Evolutionary conservation across 306 rosid species (phyloP), one percentile per base, ranked within the genome.

Genomic region (Rosa multiflora): DNA sequence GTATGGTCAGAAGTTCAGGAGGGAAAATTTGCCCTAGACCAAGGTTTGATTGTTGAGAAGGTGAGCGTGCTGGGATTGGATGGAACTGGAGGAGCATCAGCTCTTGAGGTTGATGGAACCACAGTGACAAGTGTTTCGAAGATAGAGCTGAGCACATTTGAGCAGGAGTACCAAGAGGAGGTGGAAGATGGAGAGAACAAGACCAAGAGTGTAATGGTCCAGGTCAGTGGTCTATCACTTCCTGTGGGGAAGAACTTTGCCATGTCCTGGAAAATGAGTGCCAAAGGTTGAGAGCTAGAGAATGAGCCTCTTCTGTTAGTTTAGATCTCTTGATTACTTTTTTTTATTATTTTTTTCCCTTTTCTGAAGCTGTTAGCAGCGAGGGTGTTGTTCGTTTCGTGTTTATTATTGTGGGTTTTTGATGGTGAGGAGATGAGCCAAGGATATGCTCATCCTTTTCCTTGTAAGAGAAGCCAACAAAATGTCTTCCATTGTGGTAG

Each of bases 1-100:
- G 79, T 95, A 44, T 93, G 98, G 97, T 95, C 99, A 70, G 78
- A 88, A 76, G 99, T 95, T 71, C 89, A 90, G 83, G 99, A 93
- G 79, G 83, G 97, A 4, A 86, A 90, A 86, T 95, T 79, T 88
- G 99, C 99, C 39, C 67, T 95, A n/a, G 90, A 78, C 4, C 86
- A 90, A 67, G 96, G 91, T 70, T 93, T 56, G 97, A 63, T 87
- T n/a, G 83, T 95, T 51, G 98, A 85, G 79, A 88, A 88, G 68
- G 71, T 95, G 52, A 75, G 85, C 3, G 98, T 90, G 61, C 59
- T 93, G 90, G 99, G 99, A 70, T 83, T 93, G 79, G 84, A 56
- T 48, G 91, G 87, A 79, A 75, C 59, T 55, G 91, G 90, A 70
- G 84, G 49, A 62, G 80, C 90, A 42, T 83, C 90, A 35, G 64